Evolutionary conservation across 345 rosid species (phyloP).

Genomic region (Pelargonium nanum): DNA sequence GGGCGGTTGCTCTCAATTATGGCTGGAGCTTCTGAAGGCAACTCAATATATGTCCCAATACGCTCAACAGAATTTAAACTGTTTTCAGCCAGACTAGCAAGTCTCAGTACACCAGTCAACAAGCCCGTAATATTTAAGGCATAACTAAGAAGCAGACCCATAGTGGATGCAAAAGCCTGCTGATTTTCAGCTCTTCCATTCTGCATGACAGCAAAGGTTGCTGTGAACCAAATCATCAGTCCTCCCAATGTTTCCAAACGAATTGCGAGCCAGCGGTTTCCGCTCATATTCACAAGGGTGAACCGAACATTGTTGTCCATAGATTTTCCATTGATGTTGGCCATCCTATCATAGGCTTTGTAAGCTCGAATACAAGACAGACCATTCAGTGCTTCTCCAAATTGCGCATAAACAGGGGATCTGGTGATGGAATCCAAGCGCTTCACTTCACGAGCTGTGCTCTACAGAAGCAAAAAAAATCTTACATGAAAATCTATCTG

Average conservation of each 20-base stretch:
- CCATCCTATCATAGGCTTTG: constrained; percentile 93
- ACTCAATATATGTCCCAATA: constrained; percentile 71
- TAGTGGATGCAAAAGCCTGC: constrained; percentile 85
- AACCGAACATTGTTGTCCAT: constrained; percentile 90
- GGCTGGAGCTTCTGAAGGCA: constrained; percentile 82
- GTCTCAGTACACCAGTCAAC: constrained; percentile 82
- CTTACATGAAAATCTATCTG: constrained; percentile 1
- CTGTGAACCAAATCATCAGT: constrained; percentile 96
- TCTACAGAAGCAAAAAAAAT: constrained; percentile 36
- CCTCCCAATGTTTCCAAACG: constrained; percentile 92
- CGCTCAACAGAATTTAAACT: constrained; percentile 95
- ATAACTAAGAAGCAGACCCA: constrained; percentile 97
- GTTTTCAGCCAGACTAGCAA: constrained; percentile 96
- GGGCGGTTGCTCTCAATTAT: constrained; percentile 78
- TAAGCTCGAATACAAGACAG: constrained; percentile 88
- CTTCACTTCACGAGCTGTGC: constrained; percentile 95
- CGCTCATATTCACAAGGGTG: constrained; percentile 83
- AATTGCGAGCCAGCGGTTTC: constrained; percentile 95
- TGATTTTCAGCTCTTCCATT: constrained; percentile 82
- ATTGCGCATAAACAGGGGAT: constrained; percentile 99
- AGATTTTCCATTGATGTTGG: constrained; percentile 79
- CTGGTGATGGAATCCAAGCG: constrained; percentile 84
- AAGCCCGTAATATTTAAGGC: constrained; percentile 80
- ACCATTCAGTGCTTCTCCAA: constrained; percentile 97
- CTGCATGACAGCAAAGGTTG: constrained; percentile 97